Evolutionary conservation across 2,329 filamentous ascomycete species (phyloP), one percentile per base, ranked within the genome.

Genomic region (Xylariaceae sp.): DNA sequence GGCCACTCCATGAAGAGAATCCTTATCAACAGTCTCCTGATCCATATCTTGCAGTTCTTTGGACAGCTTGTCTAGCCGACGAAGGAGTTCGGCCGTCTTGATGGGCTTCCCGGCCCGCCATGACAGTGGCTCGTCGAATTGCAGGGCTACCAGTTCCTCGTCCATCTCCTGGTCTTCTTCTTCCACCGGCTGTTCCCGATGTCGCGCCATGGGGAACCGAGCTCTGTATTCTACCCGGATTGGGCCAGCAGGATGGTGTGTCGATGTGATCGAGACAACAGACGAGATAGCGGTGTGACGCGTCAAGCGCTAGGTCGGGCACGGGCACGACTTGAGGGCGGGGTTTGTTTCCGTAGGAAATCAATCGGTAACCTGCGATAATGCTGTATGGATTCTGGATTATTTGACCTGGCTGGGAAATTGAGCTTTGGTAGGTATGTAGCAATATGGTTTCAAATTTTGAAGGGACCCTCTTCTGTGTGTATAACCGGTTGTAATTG

Each of bases 41-140:
- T 95, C 89, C 55, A 95, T 77, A 42, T 84, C 81, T 47, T 79
- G 74, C 48, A 98, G 74, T 71, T 98, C 90, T 55, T 84, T 81
- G 47, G 82, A 83, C 21, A 98, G 76, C 36, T 76, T 70, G 62
- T 90, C 84, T 36, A 98, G 77, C 34, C 92, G 82, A 56, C 79
- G 76, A 50, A 96, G 71, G 35, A 98, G 77, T 50, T 89, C 88
- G 49, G 78, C 81, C 33, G 89, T 86, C 26, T 85, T 71, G 56
- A 98, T 95, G 36, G 88, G 80, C 64, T 87, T 92, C 43, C 90
- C 92, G 30, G 89, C 87, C 59, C 85, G 85, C 86, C 92, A 96
- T 59, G 88, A 86, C 41, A 98, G 71, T 48, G 87, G 73, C 59
- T 96, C 82, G 55, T 89, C 78, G 72, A 97, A 97, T 51, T 79